Conservation (phyloP, 805 yeast genomes). For the Scheffersomyces ergatensis region DNA sequence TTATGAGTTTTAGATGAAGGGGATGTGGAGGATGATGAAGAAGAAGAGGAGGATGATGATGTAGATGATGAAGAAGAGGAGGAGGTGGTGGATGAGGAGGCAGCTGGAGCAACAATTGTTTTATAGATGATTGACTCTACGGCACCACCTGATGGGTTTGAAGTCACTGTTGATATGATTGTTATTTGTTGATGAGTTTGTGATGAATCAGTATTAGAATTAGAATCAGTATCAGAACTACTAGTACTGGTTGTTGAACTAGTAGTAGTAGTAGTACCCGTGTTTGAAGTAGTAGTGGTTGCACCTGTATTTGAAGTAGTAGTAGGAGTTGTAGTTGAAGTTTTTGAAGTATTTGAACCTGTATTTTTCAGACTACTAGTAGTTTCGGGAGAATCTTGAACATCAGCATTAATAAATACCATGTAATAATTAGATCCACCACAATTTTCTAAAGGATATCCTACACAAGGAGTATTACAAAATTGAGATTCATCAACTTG, state of each 20-base stretch:
- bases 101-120: constrained; percentile 7
- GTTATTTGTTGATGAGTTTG: constrained; percentile 12
- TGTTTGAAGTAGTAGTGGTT: constrained; percentile 9
- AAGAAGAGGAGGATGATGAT: constrained; percentile 10
- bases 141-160: constrained; percentile 4
- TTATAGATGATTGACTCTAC: constrained; percentile 6
- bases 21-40: constrained; percentile 10
- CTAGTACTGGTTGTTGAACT: constrained; percentile 4
- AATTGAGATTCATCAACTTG: constrained; percentile 21
- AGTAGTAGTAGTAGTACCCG: constrained; percentile 6
- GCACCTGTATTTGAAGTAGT: background rate
- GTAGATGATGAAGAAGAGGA: constrained; percentile 9
- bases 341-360: constrained; percentile 10
- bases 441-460: constrained; percentile 35
- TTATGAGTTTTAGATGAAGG: constrained; percentile 8
- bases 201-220: constrained; percentile 5
- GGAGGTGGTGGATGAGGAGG: constrained; percentile 6
- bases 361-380: constrained; percentile 7
- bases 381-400: constrained; percentile 10
- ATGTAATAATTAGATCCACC: constrained; percentile 36
- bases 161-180: constrained; percentile 15
- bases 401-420: constrained; percentile 25
- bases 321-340: constrained; percentile 7
- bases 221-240: constrained; percentile 10
- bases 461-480: constrained; percentile 33